Base-by-base conservation (phyloP, 495 filamentous ascomycete genomes). In the Tuber aestivum region DNA sequence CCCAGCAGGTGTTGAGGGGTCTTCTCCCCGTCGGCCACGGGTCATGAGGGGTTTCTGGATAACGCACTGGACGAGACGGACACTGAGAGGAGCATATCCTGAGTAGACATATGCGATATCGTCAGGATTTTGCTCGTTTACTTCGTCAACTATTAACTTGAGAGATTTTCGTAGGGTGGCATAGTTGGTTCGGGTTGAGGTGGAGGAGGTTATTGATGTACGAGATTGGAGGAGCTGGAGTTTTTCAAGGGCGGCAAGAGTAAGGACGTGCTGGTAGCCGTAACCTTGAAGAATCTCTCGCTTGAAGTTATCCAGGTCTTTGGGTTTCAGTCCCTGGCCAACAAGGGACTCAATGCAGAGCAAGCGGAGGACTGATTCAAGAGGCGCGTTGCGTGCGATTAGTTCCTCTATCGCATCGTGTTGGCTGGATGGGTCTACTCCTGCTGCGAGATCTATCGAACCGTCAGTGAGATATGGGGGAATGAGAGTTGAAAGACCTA, bases 101-200 rank as follows among this genome's bases (percentile, higher is more conserved):
- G 92, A 95, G 86, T 97, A 99, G 45, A 97, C 94, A 82, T 98
- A 99, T 16, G 96, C 93, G 77, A 98, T 92, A 77, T 99, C 96
- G 79, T 94, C 91, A 14, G 96, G 96, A n/a, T 97, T 93, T 69
- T 94, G 90, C 83, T 98, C 96, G 82, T 97, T 94, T 75, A 98
- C 94, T 83, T 99, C 96, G 83, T 98, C 95, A 72, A 97, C 91
- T 77, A 97, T 95, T 70, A 99, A 89, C 38, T 91, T 89, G 40
- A 99, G 90, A 76, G 89, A 89, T 83, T 93, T 94, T 44, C 96
- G 91, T 20, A 97, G 86, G 82, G 92, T 92, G 38, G 89, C 89
- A 86, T 97, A 99, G 82, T 97, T 97, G 4, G 95, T 99, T 83
- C 93, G 95, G 18, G 86, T 84, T 18, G 77, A 41, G 21, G 75